Evolutionary conservation across 805 yeast genomes (phyloP), one percentile per base, ranked within the genome.

Genomic region (Torulaspora indica): DNA sequence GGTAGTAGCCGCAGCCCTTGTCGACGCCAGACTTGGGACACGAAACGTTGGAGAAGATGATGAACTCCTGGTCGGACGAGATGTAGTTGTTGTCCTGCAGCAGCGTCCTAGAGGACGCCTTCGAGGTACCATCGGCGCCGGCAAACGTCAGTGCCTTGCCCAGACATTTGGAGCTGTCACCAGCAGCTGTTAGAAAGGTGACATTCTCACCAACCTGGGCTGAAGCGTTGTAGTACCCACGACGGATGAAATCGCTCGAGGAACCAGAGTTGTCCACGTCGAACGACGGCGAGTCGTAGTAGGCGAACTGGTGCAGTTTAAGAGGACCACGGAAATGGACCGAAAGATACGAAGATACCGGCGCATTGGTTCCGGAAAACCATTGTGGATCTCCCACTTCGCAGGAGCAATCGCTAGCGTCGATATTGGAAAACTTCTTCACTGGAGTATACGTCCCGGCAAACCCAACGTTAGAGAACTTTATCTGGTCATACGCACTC

Each of bases 271-370:
- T 53, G 35, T 51, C 46, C n/a, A 59, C 51, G 36, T 45, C 55
- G 51, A 69, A 79, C 23, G 66, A 58, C 3, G 69, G 68, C 12
- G 80, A 53, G n/a, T 71, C 70, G 58, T 80, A 84, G 53, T 68
- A 79, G 4, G 79, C 90, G 58, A 83, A 84, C 52, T 76, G 70
- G 45, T 67, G 68, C 53, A 84, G 69, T 8, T 69, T 63, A 47
- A 84, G 63, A 3, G 93, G 93, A 27, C 93, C 93, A 66, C 93
- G 76, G 61, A 84, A 76, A 60, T 84, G 93, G 8, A 84, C 89
- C 1, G 88, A 79, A 9, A 84, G 68, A 51, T 78, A 85, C 43
- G 73, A 80, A 52, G 81, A 65, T 30, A 82, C 55, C 1, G 93
- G 93, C 12, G 88, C 69, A 58, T 81, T 81, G 4, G 77, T 42